Evolutionary conservation across 345 rosid genomes (phyloP).

Genomic region (Iberis pinnata): DNA sequence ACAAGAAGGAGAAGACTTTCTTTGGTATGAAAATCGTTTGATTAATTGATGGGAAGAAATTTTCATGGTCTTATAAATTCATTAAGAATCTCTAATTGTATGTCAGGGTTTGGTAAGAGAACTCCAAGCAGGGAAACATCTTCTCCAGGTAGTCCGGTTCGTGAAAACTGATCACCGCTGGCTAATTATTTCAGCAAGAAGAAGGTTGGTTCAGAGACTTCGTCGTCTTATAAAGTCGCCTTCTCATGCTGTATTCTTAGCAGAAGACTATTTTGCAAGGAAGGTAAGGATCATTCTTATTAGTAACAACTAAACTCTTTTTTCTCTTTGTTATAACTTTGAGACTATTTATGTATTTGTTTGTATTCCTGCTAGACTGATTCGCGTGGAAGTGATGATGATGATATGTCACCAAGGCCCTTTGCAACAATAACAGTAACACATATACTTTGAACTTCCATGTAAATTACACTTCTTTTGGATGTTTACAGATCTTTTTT

Average conservation of each 20-base stretch:
- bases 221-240: conserved; percentile 27
- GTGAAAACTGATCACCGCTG: conserved; percentile 28
- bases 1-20: conserved; percentile 26
- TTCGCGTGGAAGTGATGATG: conserved; percentile 14
- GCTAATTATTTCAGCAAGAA: conserved; percentile 22
- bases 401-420: conserved; percentile 27
- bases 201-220: conserved; percentile 22
- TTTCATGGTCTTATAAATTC: too few species aligned
- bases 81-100: conserved; percentile 2
- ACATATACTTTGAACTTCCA: too few species aligned
- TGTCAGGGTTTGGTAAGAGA: conserved; percentile 28
- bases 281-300: conserved; percentile 12
- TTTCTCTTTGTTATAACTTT: not conserved
- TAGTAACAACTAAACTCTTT: not conserved
- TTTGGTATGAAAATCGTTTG: conserved; percentile 16
- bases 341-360: not conserved
- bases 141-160: conserved; percentile 21
- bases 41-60: not conserved
- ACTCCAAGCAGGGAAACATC: conserved; percentile 26
- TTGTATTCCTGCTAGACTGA: conserved; percentile 3
- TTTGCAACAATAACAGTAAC: too few species aligned
- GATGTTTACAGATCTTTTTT: too few species aligned
- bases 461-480: too few species aligned
- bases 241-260: conserved; percentile 19
- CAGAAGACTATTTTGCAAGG: conserved; percentile 18